A percentile compares a stretch with the other conserved stretches of the same genome.
These are phyloP conservation scores for Lolium perenne DNA, from an alignment of 176 grass and related monocot genomes.

Conservation along the genomic window DNA sequence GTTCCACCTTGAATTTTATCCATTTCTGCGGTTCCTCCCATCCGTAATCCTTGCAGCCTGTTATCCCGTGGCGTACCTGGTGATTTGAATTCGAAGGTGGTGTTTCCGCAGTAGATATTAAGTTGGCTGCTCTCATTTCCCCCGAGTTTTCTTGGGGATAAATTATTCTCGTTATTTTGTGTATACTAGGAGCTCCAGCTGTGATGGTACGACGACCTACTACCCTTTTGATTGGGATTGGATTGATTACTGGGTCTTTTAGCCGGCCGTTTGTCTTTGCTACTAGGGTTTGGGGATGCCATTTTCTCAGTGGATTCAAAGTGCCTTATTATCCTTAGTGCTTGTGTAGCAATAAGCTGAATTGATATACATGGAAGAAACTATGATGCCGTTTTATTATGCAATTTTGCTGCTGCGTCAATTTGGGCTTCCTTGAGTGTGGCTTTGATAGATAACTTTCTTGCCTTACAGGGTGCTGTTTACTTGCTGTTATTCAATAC, in stretches of 20 bases:
- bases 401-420: background rate
- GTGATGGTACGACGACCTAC: background rate
- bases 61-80: background rate
- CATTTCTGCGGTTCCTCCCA: background rate
- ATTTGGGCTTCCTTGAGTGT: background rate
- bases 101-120: background rate
- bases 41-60: background rate
- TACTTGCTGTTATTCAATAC: background rate
- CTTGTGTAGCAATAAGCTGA: background rate
- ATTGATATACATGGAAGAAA: background rate
- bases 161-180: background rate
- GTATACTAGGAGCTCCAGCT: background rate
- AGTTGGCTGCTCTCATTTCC: background rate
- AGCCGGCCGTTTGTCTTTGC: background rate
- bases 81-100: background rate
- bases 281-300: constrained; percentile 1
- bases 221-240: background rate
- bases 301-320: background rate
- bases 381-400: background rate
- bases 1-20: background rate
- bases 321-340: background rate
- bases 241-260: background rate
- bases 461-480: background rate
- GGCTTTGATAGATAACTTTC: background rate
- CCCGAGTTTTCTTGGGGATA: background rate